phyloP scores from a whole-genome alignment of 1,284 basidiomycete genomes.

The Cryptococcus maquisensis region DNA sequence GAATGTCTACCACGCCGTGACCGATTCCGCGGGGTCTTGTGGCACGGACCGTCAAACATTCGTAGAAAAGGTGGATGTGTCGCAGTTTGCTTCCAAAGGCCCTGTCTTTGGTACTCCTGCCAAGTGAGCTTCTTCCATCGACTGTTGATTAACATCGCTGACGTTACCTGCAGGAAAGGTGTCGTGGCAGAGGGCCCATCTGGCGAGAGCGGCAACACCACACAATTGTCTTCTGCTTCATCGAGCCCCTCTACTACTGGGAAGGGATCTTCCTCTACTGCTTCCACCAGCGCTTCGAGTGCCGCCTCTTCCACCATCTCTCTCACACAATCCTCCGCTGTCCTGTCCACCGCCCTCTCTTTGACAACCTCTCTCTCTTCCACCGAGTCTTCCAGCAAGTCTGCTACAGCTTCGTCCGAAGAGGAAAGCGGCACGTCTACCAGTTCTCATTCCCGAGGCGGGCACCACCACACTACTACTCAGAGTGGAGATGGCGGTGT shows the following conservation, averaged over 20 bases:
- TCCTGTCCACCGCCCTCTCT: background rate
- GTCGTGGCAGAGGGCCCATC: background rate
- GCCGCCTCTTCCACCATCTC: background rate
- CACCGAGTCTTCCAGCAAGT: background rate
- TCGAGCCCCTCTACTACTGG: background rate
- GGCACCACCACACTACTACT: background rate
- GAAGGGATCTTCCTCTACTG: background rate
- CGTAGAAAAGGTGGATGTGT: constrained; percentile 14
- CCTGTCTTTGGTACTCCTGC: constrained; percentile 15
- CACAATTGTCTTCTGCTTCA: background rate
- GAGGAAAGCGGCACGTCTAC: background rate
- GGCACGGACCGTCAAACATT: constrained; percentile 17
- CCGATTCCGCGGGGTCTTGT: constrained; percentile 15
- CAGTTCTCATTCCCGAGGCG: background rate
- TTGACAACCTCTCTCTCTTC: background rate
- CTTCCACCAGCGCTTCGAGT: background rate
- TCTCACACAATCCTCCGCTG: background rate
- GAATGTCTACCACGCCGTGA: constrained; percentile 22
- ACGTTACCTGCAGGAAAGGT: background rate
- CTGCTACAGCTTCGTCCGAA: background rate
- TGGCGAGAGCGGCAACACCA: background rate
- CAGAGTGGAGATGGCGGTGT: background rate
- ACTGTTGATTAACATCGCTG: background rate
- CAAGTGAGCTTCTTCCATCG: background rate
- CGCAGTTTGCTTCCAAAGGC: constrained; percentile 3